Evolutionary conservation across 495 filamentous ascomycete genomes (phyloP), one percentile per base, ranked within the genome.

Genomic region (Aspergillus bertholletiae): DNA sequence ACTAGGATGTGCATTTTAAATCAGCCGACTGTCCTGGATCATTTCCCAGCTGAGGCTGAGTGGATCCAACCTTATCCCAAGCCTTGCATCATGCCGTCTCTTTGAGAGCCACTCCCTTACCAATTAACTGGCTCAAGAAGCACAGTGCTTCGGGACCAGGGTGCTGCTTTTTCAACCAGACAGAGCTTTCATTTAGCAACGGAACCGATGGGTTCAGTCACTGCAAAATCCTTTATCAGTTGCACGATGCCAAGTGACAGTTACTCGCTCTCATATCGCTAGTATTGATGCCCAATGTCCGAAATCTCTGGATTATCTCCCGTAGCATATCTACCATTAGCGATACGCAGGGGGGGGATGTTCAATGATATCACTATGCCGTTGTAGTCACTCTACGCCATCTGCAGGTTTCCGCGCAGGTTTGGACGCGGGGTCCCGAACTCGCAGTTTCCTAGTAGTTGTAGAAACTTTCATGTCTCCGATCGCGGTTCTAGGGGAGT

Each of bases 41-140:
- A 27, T 22, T 26, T 22, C 46, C 30, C 44, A 53, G 41, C 47
- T 54, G 59, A 57, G 54, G 59, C 54, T 54, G 54, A 57, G 40
- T 52, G 45, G 41, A 18, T 51, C 47, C 30, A 58, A 49, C 59
- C 55, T 43, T 50, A 55, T 53, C 41, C 40, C 41, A 35, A 43
- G 26, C 30, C 44, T 28, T 53, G 55, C 58, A 46, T 56, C 58
- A 60, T 54, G 51, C 28, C 30, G 30, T 32, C 35, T 45, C 45
- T 24, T 49, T 1, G 40, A 7, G 23, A 34, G 30, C 15, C 41
- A 23, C 22, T 22, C 26, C 20, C 22, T 17, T n/a, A n/a, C n/a
- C n/a, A n/a, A 22, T 46, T 54, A 44, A 56, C 51, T 35, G 46
- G 32, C 22, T 39, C 37, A 9, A 22, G 39, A 43, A 18, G n/a